Percentiles rank a stretch among this genome's conserved stretches.
phyloP scores from a whole-genome alignment of 441 rosid genomes.

The Geranium incanum region DNA sequence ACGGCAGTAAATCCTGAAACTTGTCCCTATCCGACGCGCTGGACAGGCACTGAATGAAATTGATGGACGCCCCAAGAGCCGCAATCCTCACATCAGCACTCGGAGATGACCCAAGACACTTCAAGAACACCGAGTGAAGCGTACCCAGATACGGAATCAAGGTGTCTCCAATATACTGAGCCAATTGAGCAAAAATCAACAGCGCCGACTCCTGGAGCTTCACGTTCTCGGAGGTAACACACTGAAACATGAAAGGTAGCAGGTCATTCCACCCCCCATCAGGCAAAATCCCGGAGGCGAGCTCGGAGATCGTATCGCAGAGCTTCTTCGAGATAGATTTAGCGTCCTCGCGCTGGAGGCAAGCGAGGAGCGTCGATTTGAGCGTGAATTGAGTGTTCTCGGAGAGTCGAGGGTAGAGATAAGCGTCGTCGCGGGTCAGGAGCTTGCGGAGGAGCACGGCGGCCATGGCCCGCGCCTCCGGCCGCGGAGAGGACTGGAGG shows the following conservation, averaged over 20 bases:
- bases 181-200: slow-evolving; percentile 42
- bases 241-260: slow-evolving; percentile 43
- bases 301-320: slow-evolving; percentile 43
- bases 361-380: slow-evolving; percentile 33
- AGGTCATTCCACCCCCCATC: slow-evolving; percentile 43
- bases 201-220: slow-evolving; percentile 40
- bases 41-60: slow-evolving; percentile 39
- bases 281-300: slow-evolving; percentile 34
- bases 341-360: slow-evolving; percentile 31
- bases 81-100: slow-evolving; percentile 33
- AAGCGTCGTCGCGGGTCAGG: slow-evolving; percentile 24
- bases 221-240: slow-evolving; percentile 26
- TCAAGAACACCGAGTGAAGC: slow-evolving; percentile 37
- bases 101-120: slow-evolving; percentile 24
- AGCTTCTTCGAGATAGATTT: slow-evolving; percentile 36
- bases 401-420: slow-evolving; percentile 26
- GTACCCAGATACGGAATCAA: slow-evolving; percentile 26
- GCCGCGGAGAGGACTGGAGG: slow-evolving; percentile 25
- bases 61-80: slow-evolving; percentile 33
- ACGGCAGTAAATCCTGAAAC: slow-evolving; percentile 41
- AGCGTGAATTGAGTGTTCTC: slow-evolving; percentile 30
- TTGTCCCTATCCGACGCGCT: slow-evolving; percentile 27
- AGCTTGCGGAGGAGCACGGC: slow-evolving; percentile 43
- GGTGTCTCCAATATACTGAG: slow-evolving; percentile 40
- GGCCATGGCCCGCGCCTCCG: slow-evolving; percentile 38